A percentile compares a stretch with the other conserved stretches of the same genome.
Evolutionary conservation across 371 early-diverging fungal genomes (phyloP).

Genomic region (Capniomyces stellatus): DNA sequence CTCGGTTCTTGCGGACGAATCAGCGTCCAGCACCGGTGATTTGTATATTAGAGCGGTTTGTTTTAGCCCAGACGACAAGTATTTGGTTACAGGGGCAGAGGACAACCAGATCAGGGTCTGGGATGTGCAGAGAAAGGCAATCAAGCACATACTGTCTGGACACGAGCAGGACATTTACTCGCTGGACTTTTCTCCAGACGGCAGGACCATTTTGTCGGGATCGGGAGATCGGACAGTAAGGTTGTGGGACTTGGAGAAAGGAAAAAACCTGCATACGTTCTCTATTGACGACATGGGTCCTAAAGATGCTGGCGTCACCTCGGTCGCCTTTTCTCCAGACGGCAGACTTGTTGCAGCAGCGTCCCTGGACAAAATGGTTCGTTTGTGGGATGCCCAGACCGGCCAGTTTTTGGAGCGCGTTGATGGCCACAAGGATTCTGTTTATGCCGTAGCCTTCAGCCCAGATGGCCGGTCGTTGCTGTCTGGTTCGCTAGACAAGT

Average conservation of each 20-base stretch:
- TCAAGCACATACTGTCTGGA: conserved; percentile 52
- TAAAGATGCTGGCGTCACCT: conserved; percentile 88
- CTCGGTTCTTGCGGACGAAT: conserved; percentile 60
- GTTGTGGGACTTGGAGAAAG: conserved; percentile 71
- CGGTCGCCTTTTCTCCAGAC: conserved; percentile 78
- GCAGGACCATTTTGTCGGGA: conserved; percentile 78
- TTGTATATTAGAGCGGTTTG: conserved; percentile 90
- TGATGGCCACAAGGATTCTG: conserved; percentile 92
- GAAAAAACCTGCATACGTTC: conserved; percentile 49
- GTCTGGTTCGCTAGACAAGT: conserved; percentile 89
- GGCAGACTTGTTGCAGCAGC: conserved; percentile 69
- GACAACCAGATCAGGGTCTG: conserved; percentile 85
- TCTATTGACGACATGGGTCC: conserved; percentile 57
- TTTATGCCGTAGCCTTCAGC: conserved; percentile 90
- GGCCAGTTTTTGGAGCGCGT: conserved; percentile 69
- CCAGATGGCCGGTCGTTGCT: conserved; percentile 80
- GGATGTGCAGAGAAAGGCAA: conserved; percentile 52
- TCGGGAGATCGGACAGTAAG: conserved; percentile 85
- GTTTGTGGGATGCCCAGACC: conserved; percentile 77
- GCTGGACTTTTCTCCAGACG: conserved; percentile 87
- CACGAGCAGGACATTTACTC: conserved; percentile 96
- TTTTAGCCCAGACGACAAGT: conserved; percentile 86
- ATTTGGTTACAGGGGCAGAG: conserved; percentile 92
- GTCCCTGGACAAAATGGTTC: conserved; percentile 82
- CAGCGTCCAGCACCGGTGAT: conserved; percentile 53